A percentile compares a stretch with the other conserved stretches of the same genome.
These are phyloP conservation scores for Neckera pumila DNA, from an alignment of 225 moss, liverwort and hornwort genomes.

Conservation along the genomic window DNA sequence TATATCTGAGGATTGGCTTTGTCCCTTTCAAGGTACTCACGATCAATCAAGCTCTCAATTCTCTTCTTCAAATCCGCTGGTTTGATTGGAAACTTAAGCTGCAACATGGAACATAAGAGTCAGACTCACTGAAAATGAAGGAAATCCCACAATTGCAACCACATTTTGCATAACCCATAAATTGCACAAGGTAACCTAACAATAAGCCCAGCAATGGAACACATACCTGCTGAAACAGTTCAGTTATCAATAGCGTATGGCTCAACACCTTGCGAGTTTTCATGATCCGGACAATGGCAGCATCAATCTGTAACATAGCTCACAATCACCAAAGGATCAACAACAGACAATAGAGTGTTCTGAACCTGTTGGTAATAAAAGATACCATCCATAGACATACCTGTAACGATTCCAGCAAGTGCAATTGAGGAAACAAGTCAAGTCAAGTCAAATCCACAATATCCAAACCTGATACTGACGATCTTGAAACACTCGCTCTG, in stretches of 20 bases:
- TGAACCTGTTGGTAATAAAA: neutral
- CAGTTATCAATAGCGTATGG: slow-evolving; percentile 56
- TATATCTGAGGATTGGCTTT: slow-evolving; percentile 61
- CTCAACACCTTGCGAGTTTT: slow-evolving; percentile 66
- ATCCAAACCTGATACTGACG: slow-evolving; percentile 81
- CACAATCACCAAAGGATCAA: neutral
- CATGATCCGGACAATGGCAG: slow-evolving; percentile 65
- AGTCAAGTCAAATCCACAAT: neutral
- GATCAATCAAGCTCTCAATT: slow-evolving; percentile 61
- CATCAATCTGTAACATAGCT: slow-evolving; percentile 34
- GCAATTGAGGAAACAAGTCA: neutral
- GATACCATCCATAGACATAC: neutral
- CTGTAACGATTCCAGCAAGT: neutral
- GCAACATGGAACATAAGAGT: neutral
- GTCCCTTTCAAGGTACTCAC: slow-evolving; percentile 63
- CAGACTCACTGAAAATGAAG: neutral
- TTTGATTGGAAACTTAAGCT: slow-evolving; percentile 66
- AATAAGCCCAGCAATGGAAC: neutral
- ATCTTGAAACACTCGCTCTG: slow-evolving; percentile 97
- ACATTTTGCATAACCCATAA: neutral
- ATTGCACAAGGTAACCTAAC: neutral
- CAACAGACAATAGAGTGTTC: neutral
- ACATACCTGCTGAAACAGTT: slow-evolving; percentile 53
- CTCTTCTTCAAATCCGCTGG: slow-evolving; percentile 61
- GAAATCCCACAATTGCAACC: neutral